phyloP scores from a whole-genome alignment of 805 yeast species.

The Wickerhamiella bombiphila region DNA sequence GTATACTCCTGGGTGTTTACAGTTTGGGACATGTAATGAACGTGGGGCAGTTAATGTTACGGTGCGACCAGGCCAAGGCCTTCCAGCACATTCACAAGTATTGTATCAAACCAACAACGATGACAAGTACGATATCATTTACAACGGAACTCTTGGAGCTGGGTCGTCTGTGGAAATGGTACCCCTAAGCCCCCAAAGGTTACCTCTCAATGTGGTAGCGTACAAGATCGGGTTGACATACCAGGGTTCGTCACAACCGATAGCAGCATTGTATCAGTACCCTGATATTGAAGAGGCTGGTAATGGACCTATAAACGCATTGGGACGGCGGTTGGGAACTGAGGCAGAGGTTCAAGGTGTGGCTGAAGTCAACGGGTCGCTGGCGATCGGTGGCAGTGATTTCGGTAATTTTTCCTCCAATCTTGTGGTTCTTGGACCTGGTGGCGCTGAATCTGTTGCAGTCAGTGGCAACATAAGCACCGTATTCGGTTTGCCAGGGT shows the following conservation, averaged over 20 bases:
- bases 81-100: slow-evolving; percentile 27
- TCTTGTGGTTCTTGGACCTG: neutral
- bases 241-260: slow-evolving; percentile 29
- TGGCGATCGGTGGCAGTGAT: slow-evolving; percentile 39
- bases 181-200: slow-evolving; percentile 15
- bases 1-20: slow-evolving; percentile 76
- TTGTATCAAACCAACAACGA: slow-evolving; percentile 70
- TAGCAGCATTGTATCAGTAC: slow-evolving; percentile 52
- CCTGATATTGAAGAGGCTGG: slow-evolving; percentile 40
- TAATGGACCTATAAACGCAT: slow-evolving; percentile 32
- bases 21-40: slow-evolving; percentile 47
- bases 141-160: slow-evolving; percentile 44
- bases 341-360: slow-evolving; percentile 29
- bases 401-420: slow-evolving; percentile 7
- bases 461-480: slow-evolving; percentile 27
- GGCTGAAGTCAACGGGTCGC: slow-evolving; percentile 21
- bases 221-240: slow-evolving; percentile 41
- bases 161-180: slow-evolving; percentile 28
- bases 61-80: slow-evolving; percentile 35
- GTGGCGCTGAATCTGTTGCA: neutral
- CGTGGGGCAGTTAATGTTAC: slow-evolving; percentile 75
- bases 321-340: slow-evolving; percentile 25
- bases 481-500: slow-evolving; percentile 14
- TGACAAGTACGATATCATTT: slow-evolving; percentile 68
- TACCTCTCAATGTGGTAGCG: slow-evolving; percentile 48